Percentiles rank a stretch among this genome's conserved stretches.
Evolutionary conservation across 345 rosid species (phyloP).

Genomic region (Tarenaya hassleriana): DNA sequence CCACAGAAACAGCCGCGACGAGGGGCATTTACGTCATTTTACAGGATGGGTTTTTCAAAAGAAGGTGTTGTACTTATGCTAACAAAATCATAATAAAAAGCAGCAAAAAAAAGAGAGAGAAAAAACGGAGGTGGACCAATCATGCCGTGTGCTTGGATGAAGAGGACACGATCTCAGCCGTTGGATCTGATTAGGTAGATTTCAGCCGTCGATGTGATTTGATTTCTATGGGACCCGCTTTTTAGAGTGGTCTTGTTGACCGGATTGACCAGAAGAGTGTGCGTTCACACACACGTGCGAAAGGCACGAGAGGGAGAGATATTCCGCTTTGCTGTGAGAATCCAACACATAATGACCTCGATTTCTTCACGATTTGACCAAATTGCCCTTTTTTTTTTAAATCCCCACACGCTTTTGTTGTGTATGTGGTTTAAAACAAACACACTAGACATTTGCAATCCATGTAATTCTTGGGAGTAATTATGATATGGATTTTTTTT

Average conservation of each 20-base stretch:
- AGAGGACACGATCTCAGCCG: constrained; percentile 29
- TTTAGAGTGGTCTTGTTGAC: too few relatives aligned
- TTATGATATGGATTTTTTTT: too few relatives aligned
- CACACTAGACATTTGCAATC: too few relatives aligned
- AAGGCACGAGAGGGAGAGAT: background rate
- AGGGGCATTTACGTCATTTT: background rate
- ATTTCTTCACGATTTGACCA: background rate
- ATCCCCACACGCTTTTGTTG: too few relatives aligned
- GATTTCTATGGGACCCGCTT: too few relatives aligned
- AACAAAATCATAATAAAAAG: constrained; percentile 34
- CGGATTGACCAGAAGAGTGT: constrained; percentile 18
- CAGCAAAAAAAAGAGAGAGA: constrained; percentile 14
- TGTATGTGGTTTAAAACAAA: too few relatives aligned
- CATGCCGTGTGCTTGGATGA: constrained; percentile 33
- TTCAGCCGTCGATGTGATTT: too few relatives aligned
- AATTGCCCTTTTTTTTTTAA: too few relatives aligned
- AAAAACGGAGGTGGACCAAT: constrained; percentile 34
- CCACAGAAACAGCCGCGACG: too few relatives aligned
- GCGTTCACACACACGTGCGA: constrained; percentile 33
- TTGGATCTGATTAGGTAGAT: constrained; percentile 8
- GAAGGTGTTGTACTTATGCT: background rate
- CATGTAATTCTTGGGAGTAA: too few relatives aligned
- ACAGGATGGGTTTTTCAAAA: constrained; percentile 16
- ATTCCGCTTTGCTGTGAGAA: constrained; percentile 21
- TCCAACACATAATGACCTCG: background rate